Evolutionary conservation across 169 alveolate genomes (phyloP).

Genomic region (Eimeria sp.): DNA sequence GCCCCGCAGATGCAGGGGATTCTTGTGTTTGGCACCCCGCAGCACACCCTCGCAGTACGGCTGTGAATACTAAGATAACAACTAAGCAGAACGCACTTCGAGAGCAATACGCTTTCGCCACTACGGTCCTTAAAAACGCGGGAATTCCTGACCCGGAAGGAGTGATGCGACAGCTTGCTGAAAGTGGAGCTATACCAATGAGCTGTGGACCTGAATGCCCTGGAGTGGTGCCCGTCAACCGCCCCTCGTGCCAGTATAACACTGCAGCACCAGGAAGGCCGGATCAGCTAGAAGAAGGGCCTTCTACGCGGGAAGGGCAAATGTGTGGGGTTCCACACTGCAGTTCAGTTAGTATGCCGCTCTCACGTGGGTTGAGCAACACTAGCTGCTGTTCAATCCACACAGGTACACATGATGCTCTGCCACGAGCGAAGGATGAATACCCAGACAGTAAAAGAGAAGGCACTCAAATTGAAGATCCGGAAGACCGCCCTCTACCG

Average conservation of each 20-base stretch:
- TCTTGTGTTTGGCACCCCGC: background rate
- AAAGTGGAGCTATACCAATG: slow-evolving; percentile 7
- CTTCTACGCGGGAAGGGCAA: background rate
- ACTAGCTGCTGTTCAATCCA: slow-evolving; percentile 23
- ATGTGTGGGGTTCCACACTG: background rate
- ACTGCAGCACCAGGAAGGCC: background rate
- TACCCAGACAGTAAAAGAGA: background rate
- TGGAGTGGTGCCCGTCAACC: background rate
- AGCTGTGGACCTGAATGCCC: background rate
- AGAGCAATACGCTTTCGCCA: slow-evolving; percentile 7
- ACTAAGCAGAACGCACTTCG: background rate
- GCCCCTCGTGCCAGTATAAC: background rate
- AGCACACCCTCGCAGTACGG: slow-evolving; percentile 1
- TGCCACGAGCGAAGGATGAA: background rate
- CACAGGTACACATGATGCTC: background rate
- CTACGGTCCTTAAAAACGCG: slow-evolving; percentile 26
- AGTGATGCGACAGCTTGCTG: slow-evolving; percentile 27
- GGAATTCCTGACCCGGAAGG: slow-evolving; percentile 47
- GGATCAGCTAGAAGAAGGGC: background rate
- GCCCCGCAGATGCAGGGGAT: slow-evolving; percentile 19
- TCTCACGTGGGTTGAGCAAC: slow-evolving; percentile 44
- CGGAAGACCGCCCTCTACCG: slow-evolving; percentile 72
- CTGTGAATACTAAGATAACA: background rate
- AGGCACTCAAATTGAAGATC: slow-evolving; percentile 25
- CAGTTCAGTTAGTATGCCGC: background rate